A percentile compares a stretch with the other conserved stretches of the same genome.
These are phyloP conservation scores for Penicillium canariense DNA, from an alignment of 495 filamentous ascomycete genomes.

Conservation along the genomic window DNA sequence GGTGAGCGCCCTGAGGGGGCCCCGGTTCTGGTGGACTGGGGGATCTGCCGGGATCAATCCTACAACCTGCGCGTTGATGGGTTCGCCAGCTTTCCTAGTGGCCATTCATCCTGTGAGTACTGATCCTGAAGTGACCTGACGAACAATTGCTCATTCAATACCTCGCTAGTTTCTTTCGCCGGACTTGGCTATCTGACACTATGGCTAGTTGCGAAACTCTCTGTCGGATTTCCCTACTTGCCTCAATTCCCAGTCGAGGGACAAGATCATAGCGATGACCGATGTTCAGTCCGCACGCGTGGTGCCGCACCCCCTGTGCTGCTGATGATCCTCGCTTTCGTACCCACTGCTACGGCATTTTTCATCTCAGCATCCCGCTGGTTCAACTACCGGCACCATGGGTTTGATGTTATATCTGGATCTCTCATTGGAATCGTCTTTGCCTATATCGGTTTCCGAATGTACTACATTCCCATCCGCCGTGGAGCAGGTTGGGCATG, in stretches of 20 bases:
- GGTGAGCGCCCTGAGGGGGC: slow-evolving; percentile 42
- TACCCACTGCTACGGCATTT: slow-evolving; percentile 55
- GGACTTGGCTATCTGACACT: slow-evolving; percentile 63
- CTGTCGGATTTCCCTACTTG: slow-evolving; percentile 61
- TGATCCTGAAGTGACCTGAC: too few relatives aligned
- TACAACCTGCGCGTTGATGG: slow-evolving; percentile 50
- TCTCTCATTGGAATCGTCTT: slow-evolving; percentile 53
- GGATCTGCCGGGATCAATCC: slow-evolving; percentile 51
- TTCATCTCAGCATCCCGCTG: slow-evolving; percentile 63
- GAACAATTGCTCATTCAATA: neutral
- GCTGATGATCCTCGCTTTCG: slow-evolving; percentile 53
- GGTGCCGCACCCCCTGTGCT: slow-evolving; percentile 60
- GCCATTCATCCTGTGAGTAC: slow-evolving; percentile 63
- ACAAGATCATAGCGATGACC: slow-evolving; percentile 22
- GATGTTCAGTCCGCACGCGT: slow-evolving; percentile 38
- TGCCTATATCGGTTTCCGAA: slow-evolving; percentile 57
- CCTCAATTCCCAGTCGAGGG: slow-evolving; percentile 35
- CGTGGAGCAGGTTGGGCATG: slow-evolving; percentile 57
- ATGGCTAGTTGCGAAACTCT: slow-evolving; percentile 63
- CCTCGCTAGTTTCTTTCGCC: slow-evolving; percentile 54
- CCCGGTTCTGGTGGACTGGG: slow-evolving; percentile 49
- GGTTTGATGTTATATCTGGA: slow-evolving; percentile 63
- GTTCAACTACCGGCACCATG: slow-evolving; percentile 62
- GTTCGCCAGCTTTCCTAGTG: slow-evolving; percentile 66
- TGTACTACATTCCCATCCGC: slow-evolving; percentile 68